Evolutionary conservation across 176 grass and related monocot genomes (phyloP).

Genomic region (Luzula sylvatica): DNA sequence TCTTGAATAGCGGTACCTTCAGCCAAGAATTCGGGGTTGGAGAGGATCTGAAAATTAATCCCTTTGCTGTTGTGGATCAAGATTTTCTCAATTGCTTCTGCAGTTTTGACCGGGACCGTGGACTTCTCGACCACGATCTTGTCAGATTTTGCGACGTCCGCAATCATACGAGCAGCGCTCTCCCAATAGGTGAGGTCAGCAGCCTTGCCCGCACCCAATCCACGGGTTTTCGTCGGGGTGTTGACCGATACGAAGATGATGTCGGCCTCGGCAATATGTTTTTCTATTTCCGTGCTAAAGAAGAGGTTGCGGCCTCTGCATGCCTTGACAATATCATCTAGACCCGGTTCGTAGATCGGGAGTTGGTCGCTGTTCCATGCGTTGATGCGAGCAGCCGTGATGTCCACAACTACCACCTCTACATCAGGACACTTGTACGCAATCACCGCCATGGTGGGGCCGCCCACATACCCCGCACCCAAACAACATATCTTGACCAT

Average conservation of each 20-base stretch:
- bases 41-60: constrained; percentile 63
- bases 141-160: constrained; percentile 44
- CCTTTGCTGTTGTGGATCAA: constrained; percentile 58
- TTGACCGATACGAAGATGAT: constrained; percentile 70
- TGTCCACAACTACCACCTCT: constrained; percentile 55
- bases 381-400: constrained; percentile 32
- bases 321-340: constrained; percentile 48
- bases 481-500: constrained; percentile 81
- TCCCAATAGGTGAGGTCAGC: constrained; percentile 70
- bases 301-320: constrained; percentile 59
- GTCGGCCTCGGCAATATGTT: constrained; percentile 42
- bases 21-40: constrained; percentile 62
- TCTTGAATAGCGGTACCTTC: constrained; percentile 63
- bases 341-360: constrained; percentile 61
- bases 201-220: constrained; percentile 58
- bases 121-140: constrained; percentile 68
- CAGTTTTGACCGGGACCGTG: constrained; percentile 61
- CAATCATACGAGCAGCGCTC: constrained; percentile 65
- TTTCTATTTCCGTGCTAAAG: constrained; percentile 65
- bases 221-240: constrained; percentile 57
- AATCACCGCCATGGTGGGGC: constrained; percentile 71
- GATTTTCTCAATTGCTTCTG: constrained; percentile 72
- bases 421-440: constrained; percentile 48
- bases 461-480: constrained; percentile 62
- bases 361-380: constrained; percentile 58